These are phyloP conservation scores for Ustilago hordei DNA, from an alignment of 1,284 basidiomycete species.

Conservation along the genomic window DNA sequence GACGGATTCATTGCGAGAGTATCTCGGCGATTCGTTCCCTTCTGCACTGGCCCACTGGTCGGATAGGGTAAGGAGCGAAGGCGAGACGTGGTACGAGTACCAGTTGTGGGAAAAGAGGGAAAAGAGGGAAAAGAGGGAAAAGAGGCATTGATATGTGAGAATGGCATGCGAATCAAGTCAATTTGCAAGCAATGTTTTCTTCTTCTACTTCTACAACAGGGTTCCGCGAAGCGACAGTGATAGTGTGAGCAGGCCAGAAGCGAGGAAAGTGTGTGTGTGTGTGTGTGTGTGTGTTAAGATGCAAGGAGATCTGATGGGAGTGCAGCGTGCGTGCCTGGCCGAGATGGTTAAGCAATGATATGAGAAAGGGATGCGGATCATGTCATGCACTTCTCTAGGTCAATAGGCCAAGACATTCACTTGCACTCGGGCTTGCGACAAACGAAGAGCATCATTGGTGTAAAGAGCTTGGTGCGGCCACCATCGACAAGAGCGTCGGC, in stretches of 20 bases:
- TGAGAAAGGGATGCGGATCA: background rate
- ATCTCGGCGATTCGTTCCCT: slow-evolving; percentile 32
- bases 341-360: background rate
- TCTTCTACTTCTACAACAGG: slow-evolving; percentile 11
- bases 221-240: slow-evolving; percentile 31
- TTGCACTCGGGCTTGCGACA: slow-evolving; percentile 39
- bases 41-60: slow-evolving; percentile 9
- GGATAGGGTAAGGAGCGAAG: slow-evolving; percentile 37
- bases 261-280: background rate
- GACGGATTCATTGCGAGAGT: slow-evolving; percentile 16
- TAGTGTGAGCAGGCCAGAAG: background rate
- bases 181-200: slow-evolving; percentile 1
- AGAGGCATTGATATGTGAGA: background rate
- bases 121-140: slow-evolving; percentile 1
- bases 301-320: background rate
- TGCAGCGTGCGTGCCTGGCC: background rate
- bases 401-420: background rate
- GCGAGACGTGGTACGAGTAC: slow-evolving; percentile 40
- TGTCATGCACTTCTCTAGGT: background rate
- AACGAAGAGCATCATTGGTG: slow-evolving; percentile 67
- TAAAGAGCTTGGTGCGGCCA: slow-evolving; percentile 82
- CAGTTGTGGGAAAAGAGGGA: slow-evolving; percentile 43
- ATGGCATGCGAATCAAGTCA: background rate
- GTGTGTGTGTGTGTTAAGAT: background rate
- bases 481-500: slow-evolving; percentile 83